Conservation (phyloP, 805 yeast species). For the Metschnikowia kunwiensis region DNA sequence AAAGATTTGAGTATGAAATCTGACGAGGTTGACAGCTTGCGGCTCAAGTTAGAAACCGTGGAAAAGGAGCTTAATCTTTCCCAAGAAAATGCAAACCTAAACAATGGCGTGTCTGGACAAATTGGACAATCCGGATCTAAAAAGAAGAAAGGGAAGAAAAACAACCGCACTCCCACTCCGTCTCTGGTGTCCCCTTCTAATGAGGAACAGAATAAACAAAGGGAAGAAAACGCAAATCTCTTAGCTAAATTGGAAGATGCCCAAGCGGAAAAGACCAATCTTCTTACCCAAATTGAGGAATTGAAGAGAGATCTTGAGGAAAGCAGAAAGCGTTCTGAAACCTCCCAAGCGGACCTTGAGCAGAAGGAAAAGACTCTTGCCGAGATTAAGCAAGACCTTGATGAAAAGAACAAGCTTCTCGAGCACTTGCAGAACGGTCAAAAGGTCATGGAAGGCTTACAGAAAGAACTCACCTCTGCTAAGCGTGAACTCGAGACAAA, state of each 20-base stretch:
- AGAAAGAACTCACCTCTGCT: slow-evolving; percentile 11
- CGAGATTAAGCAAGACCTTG: slow-evolving; percentile 12
- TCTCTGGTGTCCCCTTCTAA: too few species aligned
- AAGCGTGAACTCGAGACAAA: slow-evolving; percentile 19
- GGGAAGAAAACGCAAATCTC: slow-evolving; percentile 1
- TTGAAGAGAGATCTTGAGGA: slow-evolving; percentile 10
- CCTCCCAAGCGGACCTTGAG: slow-evolving; percentile 7
- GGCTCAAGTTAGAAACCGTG: not conserved
- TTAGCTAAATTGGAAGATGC: not conserved
- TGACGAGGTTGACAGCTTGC: slow-evolving; percentile 3
- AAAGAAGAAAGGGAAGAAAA: slow-evolving; percentile 4
- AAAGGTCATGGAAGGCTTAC: slow-evolving; percentile 9
- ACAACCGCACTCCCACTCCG: not conserved
- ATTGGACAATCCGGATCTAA: not conserved
- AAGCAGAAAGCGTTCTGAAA: not conserved
- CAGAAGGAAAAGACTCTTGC: slow-evolving; percentile 18
- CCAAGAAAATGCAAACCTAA: too few species aligned
- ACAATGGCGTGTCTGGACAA: not conserved
- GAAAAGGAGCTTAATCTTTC: slow-evolving; percentile 1
- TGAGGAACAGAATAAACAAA: too few species aligned
- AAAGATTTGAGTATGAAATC: not conserved
- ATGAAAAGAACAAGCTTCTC: slow-evolving; percentile 4
- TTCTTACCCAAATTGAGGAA: slow-evolving; percentile 7
- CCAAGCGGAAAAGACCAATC: not conserved
- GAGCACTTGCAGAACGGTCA: not conserved